Conservation (phyloP, 2,329 filamentous ascomycete genomes). For the Aspergillus sp. region DNA sequence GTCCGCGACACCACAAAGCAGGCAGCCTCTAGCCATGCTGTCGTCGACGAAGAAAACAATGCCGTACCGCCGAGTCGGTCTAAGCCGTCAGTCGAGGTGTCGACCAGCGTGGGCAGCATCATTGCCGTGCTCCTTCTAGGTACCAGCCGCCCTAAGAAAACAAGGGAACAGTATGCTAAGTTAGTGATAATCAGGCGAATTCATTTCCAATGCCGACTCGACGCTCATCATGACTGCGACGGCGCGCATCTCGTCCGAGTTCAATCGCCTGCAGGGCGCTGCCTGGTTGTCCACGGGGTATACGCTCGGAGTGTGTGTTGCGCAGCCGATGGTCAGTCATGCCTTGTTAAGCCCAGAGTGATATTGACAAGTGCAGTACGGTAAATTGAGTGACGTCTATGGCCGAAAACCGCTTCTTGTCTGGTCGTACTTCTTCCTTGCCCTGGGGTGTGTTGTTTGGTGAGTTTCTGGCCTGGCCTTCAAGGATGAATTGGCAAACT, state of each 20-base stretch:
- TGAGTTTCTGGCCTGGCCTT: slow-evolving; percentile 13
- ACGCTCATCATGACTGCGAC: slow-evolving; percentile 68
- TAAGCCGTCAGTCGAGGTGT: neutral
- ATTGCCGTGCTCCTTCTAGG: slow-evolving; percentile 11
- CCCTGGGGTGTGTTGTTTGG: slow-evolving; percentile 44
- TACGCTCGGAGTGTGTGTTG: slow-evolving; percentile 51
- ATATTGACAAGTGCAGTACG: slow-evolving; percentile 38
- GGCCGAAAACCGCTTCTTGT: slow-evolving; percentile 55
- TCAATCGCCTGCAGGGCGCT: slow-evolving; percentile 56
- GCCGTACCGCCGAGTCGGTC: neutral
- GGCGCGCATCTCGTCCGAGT: slow-evolving; percentile 61
- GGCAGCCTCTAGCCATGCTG: neutral
- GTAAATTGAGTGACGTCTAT: slow-evolving; percentile 60
- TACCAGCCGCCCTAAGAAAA: neutral
- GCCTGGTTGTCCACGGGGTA: slow-evolving; percentile 60
- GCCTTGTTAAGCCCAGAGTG: too few relatives aligned
- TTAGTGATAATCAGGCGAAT: slow-evolving; percentile 51
- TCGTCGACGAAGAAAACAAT: neutral
- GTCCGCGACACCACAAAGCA: neutral
- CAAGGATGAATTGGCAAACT: neutral
- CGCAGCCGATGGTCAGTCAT: slow-evolving; percentile 52
- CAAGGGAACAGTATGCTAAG: neutral
- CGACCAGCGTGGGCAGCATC: slow-evolving; percentile 8
- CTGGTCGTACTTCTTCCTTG: slow-evolving; percentile 53
- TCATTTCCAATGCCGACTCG: slow-evolving; percentile 64